Base-by-base conservation (phyloP, 1,139 yeast genomes). In the Lodderomyces orthopsilosis region DNA sequence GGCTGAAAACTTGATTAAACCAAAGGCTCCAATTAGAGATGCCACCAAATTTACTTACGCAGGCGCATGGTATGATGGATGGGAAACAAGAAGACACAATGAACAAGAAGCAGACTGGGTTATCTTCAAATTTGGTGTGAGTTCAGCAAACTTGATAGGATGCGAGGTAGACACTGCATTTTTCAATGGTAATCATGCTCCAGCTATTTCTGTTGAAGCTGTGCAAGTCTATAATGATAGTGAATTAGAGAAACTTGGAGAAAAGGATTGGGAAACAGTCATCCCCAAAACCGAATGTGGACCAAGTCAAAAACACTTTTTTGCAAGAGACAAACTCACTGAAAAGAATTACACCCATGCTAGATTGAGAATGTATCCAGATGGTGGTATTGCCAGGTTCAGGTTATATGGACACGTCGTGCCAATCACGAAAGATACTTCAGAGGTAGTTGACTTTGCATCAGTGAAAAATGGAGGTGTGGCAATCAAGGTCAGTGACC, bases 11-110 rank as follows among this genome's bases (percentile, higher is more conserved):
- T 75, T 91, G 57, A 83, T 89, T 62, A 83, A 86, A 58, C 91
- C 96, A 30, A 75, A 75, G 43, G 74, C 82, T 6, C 95, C 97
- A 4, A 77, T 88, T 45, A 74, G 94, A 57, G 95, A 88, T 57
- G 85, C 87, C 18, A 83, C 90, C 15, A 73, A 77, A 55, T 91
- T 88, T 65, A 80, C 85, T 4, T 85, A 79, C 51, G 79, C 91
- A 4, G 98, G 98, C 43, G 96, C 96, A 5, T 90, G 97, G 96
- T 91, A 87, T 60, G 98, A 91, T 55, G 98, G 98, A 13, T 91
- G 98, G 98, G 98, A 91, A 65, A 90, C 98, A 18, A 77, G 97
- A 62, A 78, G 98, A 65, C 98, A 91, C 70, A 91, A 91, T 63
- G 66, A 79, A 2, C 85, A 74, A 48, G 89, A 81, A 45, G 86